phyloP scores from a whole-genome alignment of 345 rosid species.

The Raphanus sativus region DNA sequence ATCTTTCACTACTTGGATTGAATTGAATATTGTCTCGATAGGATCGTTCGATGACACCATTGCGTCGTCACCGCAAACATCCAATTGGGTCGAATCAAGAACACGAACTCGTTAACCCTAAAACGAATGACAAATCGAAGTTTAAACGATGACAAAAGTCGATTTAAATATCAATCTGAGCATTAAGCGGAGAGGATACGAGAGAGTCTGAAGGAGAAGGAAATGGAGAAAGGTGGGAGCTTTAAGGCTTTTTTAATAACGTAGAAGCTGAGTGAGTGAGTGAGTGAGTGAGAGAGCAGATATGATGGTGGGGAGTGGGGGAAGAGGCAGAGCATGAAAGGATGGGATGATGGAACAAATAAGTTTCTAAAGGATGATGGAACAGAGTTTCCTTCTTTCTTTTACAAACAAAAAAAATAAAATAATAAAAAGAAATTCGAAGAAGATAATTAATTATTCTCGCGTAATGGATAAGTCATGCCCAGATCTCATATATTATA shows the following conservation, averaged over 20 bases:
- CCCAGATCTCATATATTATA: neutral
- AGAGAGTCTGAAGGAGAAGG: neutral
- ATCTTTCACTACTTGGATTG: constrained; percentile 71
- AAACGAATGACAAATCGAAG: constrained; percentile 17
- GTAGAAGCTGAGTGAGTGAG: constrained; percentile 1
- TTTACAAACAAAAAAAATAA: neutral
- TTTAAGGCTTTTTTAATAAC: neutral
- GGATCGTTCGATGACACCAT: constrained; percentile 79
- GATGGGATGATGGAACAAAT: neutral
- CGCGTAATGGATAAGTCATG: constrained; percentile 25
- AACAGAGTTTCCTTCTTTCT: neutral
- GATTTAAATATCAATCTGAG: constrained; percentile 26
- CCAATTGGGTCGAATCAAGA: constrained; percentile 25
- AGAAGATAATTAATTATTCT: neutral
- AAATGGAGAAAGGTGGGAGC: constrained; percentile 9
- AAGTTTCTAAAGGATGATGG: too few species aligned
- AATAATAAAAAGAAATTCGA: neutral
- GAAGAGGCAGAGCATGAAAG: constrained; percentile 35
- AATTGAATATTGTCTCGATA: constrained; percentile 55
- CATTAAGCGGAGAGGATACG: neutral
- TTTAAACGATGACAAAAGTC: neutral
- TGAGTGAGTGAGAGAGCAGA: constrained; percentile 12
- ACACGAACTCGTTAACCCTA: constrained; percentile 18
- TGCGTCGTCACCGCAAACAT: constrained; percentile 30
- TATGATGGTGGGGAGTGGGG: constrained; percentile 31